phyloP scores from a whole-genome alignment of 305 asterid species.

The Salvia sclarea region DNA sequence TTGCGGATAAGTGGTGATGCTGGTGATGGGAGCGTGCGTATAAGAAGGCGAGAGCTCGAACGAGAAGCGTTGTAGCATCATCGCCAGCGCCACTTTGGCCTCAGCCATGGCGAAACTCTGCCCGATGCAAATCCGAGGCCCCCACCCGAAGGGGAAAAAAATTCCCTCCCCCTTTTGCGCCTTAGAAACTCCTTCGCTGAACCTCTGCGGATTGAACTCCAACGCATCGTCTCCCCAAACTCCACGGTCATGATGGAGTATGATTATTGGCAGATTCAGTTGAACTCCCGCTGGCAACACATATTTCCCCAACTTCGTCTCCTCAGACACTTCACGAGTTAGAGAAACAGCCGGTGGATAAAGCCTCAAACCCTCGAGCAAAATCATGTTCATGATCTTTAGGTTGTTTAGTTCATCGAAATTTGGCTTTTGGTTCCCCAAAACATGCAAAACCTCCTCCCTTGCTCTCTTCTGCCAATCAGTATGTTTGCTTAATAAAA shows the following conservation, averaged over 20 bases:
- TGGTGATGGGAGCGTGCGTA: conserved; percentile 42
- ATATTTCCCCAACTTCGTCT: conserved; percentile 38
- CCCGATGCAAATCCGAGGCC: conserved; percentile 46
- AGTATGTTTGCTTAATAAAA: neutral
- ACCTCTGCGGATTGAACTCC: conserved; percentile 56
- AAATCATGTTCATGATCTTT: conserved; percentile 50
- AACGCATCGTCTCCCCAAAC: conserved; percentile 47
- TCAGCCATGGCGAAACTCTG: conserved; percentile 44
- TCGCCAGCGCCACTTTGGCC: conserved; percentile 40
- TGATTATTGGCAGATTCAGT: conserved; percentile 10
- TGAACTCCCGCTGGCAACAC: conserved; percentile 39
- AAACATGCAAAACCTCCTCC: conserved; percentile 45
- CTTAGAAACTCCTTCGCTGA: conserved; percentile 44
- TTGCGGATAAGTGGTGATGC: conserved; percentile 44
- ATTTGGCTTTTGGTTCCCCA: conserved; percentile 29
- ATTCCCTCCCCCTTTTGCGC: conserved; percentile 42
- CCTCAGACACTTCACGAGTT: conserved; percentile 21
- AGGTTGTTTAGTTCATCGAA: conserved; percentile 39
- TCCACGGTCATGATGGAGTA: conserved; percentile 37
- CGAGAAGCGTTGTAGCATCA: conserved; percentile 40
- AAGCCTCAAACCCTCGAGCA: conserved; percentile 49
- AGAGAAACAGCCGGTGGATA: conserved; percentile 37
- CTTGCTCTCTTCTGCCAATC: conserved; percentile 34
- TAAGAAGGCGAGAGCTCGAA: conserved; percentile 49
- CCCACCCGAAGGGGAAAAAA: conserved; percentile 51